Evolutionary conservation across 306 rosid genomes (phyloP), one percentile per base, ranked within the genome.

Genomic region (Sindora glabra): DNA sequence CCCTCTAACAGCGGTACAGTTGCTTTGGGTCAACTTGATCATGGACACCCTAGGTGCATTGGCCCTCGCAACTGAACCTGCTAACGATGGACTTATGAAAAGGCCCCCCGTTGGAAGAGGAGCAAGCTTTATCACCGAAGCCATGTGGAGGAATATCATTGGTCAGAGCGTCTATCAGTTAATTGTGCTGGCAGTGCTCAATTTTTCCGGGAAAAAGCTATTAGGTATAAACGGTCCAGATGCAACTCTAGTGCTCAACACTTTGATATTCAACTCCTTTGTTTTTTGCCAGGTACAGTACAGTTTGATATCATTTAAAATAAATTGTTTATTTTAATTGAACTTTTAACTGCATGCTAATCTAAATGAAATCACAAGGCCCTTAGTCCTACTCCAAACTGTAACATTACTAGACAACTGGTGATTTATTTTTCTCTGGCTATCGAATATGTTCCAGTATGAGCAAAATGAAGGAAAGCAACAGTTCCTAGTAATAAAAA

Each of bases 1-100:
- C 62, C 99, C 99, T 30, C 86, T 92, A 62, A 92, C 99, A 11
- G 96, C 95, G 26, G 99, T 92, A 47, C 99, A 92, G 65, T 56
- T 92, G 78, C 95, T 92, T 40, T 92, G 99, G 99, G 99, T 89
- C 22, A 92, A 92, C 83, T 79, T 92, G 90, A 92, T 92, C 50
- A 92, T 92, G 99, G 99, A 92, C 84, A 89, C 99, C 36, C 86
- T 92, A 40, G 99, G 99, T 40, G 99, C 99, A 24, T 67, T 92
- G 73, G 99, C 99, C 40, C 78, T 92, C 51, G 99, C 99, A 30
- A 92, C 99, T 18, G 99, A 92, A 68, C 96, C 99, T 73, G 96
- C 96, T 23, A 74, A 78, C 8, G 85, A 86, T 16, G 92, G 62
- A 62, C 86, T 92, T 29, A 66, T 92, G 89, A 26, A 86, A 68